Evolutionary conservation across 441 rosid genomes (phyloP).

Genomic region (Manihot esculenta): DNA sequence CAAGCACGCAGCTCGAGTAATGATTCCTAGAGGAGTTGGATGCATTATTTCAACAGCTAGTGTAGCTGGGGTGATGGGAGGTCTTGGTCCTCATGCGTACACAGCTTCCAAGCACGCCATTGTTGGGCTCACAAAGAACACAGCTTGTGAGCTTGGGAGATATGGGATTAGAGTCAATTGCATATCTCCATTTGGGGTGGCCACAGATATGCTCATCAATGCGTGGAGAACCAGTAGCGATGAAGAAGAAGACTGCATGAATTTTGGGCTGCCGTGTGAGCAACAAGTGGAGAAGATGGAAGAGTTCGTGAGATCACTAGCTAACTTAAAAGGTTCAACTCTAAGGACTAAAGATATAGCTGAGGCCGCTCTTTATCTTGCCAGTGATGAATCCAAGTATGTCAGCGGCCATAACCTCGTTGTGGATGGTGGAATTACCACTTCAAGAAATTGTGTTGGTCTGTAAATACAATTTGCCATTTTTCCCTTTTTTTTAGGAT

Average conservation of each 20-base stretch:
- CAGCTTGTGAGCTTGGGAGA: constrained; percentile 76
- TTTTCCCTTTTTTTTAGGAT: neutral
- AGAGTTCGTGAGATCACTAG: constrained; percentile 74
- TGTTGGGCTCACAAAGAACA: constrained; percentile 77
- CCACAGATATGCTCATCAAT: constrained; percentile 73
- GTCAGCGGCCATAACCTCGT: constrained; percentile 94
- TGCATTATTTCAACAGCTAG: constrained; percentile 79
- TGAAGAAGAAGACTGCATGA: constrained; percentile 7
- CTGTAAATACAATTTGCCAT: constrained; percentile 34
- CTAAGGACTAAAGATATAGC: constrained; percentile 71
- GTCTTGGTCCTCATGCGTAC: constrained; percentile 87
- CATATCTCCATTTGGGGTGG: constrained; percentile 90
- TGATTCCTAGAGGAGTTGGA: constrained; percentile 56
- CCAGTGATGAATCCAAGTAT: constrained; percentile 80
- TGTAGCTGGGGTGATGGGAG: constrained; percentile 82
- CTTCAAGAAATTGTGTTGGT: constrained; percentile 73
- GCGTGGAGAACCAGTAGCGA: constrained; percentile 51
- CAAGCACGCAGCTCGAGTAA: constrained; percentile 80
- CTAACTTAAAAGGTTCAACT: constrained; percentile 56
- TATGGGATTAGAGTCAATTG: constrained; percentile 83
- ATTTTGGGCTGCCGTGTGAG: constrained; percentile 24
- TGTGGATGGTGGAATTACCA: constrained; percentile 85
- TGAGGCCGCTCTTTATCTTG: constrained; percentile 80
- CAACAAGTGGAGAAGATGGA: constrained; percentile 69
- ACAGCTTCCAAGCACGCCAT: constrained; percentile 92